Evolutionary conservation across 2,329 filamentous ascomycete species (phyloP).

Genomic region (Orbilia oligospora): DNA sequence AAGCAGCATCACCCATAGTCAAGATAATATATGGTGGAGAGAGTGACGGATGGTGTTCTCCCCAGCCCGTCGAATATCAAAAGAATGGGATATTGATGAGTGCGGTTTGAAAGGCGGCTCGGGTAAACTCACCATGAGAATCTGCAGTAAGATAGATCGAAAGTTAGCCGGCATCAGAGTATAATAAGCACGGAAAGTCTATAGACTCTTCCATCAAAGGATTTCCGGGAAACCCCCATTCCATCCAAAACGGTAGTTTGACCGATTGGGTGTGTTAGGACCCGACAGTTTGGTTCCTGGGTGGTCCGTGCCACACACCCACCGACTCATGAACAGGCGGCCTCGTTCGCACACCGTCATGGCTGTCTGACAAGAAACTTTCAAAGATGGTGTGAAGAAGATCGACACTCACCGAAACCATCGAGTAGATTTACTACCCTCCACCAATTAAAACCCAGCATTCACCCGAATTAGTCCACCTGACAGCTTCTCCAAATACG

Average conservation of each 20-base stretch:
- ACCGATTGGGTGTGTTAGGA: constrained; percentile 55
- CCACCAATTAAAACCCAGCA: constrained; percentile 49
- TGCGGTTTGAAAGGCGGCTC: constrained; percentile 44
- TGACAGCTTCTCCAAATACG: constrained; percentile 45
- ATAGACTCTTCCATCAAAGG: constrained; percentile 15
- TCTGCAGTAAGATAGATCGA: constrained; percentile 41
- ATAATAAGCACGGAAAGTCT: constrained; percentile 35
- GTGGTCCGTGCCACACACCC: constrained; percentile 56
- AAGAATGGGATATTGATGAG: constrained; percentile 36
- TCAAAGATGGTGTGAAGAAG: constrained; percentile 50
- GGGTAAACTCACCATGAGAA: constrained; percentile 61
- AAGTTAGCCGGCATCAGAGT: constrained; percentile 37
- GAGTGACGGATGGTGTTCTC: constrained; percentile 30
- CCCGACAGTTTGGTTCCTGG: constrained; percentile 61
- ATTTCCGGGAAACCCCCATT: constrained; percentile 29
- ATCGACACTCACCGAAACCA: constrained; percentile 60
- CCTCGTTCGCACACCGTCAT: constrained; percentile 37
- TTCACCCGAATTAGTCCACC: constrained; percentile 51
- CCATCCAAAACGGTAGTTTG: constrained; percentile 52
- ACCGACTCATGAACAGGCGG: constrained; percentile 43
- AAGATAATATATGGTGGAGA: constrained; percentile 7
- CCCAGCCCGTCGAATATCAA: constrained; percentile 34
- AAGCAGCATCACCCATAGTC: constrained; percentile 31
- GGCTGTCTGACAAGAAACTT: constrained; percentile 16
- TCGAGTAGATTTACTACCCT: constrained; percentile 58